Percentiles rank a stretch among this genome's conserved stretches.
Conservation (phyloP, 139 green algal species). For the Helicosporidium sp. region DNA sequence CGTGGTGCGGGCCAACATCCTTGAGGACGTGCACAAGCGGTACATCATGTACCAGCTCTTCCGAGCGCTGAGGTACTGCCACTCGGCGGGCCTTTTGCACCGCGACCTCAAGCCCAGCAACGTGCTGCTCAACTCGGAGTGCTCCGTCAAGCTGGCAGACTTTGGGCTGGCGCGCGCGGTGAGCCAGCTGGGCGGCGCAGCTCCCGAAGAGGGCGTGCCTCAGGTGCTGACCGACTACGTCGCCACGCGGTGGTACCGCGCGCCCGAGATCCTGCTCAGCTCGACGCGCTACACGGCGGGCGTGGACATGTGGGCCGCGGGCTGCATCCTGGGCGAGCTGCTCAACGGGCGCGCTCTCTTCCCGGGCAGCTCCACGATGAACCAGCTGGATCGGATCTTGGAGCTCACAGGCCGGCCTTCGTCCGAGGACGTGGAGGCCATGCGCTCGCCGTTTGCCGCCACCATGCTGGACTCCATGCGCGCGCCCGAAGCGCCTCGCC, state of each 20-base stretch:
- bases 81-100: constrained; percentile 83
- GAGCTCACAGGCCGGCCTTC: constrained; percentile 47
- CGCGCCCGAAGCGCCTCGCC: constrained; percentile 21
- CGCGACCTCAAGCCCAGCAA: constrained; percentile 96
- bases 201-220: constrained; percentile 24
- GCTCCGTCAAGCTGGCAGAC: constrained; percentile 89
- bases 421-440: constrained; percentile 56
- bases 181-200: constrained; percentile 33
- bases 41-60: constrained; percentile 99
- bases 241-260: constrained; percentile 88
- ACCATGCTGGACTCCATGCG: constrained; percentile 81
- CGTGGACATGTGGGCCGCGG: constrained; percentile 95
- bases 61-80: constrained; percentile 89
- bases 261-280: constrained; percentile 90
- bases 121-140: constrained; percentile 93
- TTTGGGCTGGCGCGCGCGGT: constrained; percentile 78
- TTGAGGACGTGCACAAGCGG: constrained; percentile 91
- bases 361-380: constrained; percentile 84
- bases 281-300: constrained; percentile 84
- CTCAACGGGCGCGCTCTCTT: constrained; percentile 76
- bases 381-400: constrained; percentile 74
- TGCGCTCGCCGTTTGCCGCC: constrained; percentile 67
- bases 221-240: constrained; percentile 97
- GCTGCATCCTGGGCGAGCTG: constrained; percentile 94
- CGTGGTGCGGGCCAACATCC: constrained; percentile 83